These are phyloP conservation scores for Aspergillus avenaceus DNA, from an alignment of 495 filamentous ascomycete genomes.

Conservation along the genomic window DNA sequence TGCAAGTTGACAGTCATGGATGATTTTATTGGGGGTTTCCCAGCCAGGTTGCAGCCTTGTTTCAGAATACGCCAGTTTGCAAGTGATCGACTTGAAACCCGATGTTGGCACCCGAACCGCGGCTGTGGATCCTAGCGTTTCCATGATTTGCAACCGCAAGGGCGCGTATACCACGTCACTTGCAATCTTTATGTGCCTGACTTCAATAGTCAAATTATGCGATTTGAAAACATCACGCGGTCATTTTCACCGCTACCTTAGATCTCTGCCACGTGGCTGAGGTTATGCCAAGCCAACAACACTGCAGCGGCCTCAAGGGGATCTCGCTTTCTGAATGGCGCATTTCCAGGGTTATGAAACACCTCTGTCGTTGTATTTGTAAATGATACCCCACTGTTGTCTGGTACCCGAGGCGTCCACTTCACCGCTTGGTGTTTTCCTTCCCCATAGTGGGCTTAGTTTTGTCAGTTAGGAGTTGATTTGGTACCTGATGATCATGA, in stretches of 20 bases:
- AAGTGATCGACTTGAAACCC: background rate
- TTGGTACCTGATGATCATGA: constrained; percentile 6
- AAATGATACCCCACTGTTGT: constrained; percentile 20
- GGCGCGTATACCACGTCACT: background rate
- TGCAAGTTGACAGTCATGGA: background rate
- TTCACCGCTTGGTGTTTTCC: constrained; percentile 6
- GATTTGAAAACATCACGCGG: background rate
- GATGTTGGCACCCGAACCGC: background rate
- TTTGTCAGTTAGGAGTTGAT: constrained; percentile 5
- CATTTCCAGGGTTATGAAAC: background rate
- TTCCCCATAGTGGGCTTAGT: background rate
- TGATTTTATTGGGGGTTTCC: background rate
- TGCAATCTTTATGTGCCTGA: constrained; percentile 1
- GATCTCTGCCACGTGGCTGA: constrained; percentile 11
- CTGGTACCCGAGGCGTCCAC: constrained; percentile 7
- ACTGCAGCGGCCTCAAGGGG: constrained; percentile 6
- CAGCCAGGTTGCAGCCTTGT: constrained; percentile 11
- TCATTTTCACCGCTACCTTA: constrained; percentile 11
- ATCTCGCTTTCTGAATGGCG: too few relatives aligned
- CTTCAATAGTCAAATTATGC: background rate
- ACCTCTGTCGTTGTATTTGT: constrained; percentile 8
- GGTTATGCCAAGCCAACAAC: constrained; percentile 10
- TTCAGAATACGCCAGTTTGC: constrained; percentile 9
- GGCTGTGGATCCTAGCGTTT: background rate
- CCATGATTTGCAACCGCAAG: background rate